These are phyloP conservation scores for Spirogloea muscicola DNA, from an alignment of 139 green algal genomes.

Conservation along the genomic window DNA sequence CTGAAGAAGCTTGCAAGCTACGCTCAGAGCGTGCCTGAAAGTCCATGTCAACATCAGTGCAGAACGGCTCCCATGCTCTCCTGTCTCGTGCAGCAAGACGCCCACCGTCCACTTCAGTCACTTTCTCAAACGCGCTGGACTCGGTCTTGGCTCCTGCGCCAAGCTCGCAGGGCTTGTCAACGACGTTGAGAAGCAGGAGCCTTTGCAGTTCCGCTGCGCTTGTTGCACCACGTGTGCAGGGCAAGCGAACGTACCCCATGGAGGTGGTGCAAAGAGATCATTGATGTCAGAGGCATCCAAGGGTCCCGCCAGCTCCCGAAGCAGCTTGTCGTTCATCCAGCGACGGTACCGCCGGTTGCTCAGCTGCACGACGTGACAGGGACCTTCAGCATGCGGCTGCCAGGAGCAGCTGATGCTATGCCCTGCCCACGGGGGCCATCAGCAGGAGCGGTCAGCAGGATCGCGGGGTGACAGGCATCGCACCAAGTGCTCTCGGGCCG, in stretches of 20 bases:
- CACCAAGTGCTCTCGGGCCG: too few species aligned
- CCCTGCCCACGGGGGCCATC: too few species aligned
- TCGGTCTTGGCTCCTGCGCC: constrained; percentile 2
- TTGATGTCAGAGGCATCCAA: constrained; percentile 28
- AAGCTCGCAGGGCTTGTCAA: background rate
- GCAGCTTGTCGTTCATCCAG: constrained; percentile 34
- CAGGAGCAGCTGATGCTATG: too few species aligned
- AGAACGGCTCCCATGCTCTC: constrained; percentile 5
- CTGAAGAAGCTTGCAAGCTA: too few species aligned
- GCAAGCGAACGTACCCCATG: constrained; percentile 32
- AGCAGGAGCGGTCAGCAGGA: too few species aligned
- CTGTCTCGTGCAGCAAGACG: background rate
- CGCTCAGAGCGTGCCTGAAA: too few species aligned
- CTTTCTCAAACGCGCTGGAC: background rate
- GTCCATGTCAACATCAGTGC: constrained; percentile 9
- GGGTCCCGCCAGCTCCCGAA: constrained; percentile 36
- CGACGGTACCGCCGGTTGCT: too few species aligned
- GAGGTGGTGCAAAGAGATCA: constrained; percentile 36
- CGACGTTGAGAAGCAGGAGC: background rate
- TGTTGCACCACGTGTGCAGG: background rate
- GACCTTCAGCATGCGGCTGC: too few species aligned
- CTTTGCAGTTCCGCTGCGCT: background rate
- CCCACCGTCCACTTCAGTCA: background rate
- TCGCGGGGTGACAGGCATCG: too few species aligned
- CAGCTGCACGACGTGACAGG: too few species aligned